Base-by-base conservation (phyloP, 164 flowering plant genomes). In the Malania oleifera region DNA sequence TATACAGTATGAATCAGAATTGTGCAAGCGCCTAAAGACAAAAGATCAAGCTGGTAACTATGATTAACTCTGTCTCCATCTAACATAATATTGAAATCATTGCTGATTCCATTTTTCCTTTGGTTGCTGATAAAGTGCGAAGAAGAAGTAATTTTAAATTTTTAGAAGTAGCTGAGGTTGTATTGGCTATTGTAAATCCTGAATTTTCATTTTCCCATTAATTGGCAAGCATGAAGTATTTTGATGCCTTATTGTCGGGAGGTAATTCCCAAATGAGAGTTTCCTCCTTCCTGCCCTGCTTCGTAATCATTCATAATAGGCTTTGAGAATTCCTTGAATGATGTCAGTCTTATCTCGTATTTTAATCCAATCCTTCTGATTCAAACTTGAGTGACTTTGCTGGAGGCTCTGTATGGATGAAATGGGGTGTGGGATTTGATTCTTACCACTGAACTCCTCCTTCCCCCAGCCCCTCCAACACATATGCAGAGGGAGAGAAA, bases 1-100 rank as follows among this genome's bases (percentile, higher is more conserved):
- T 19, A 63, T 77, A 67, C 92, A 86, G 70, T 93, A 86, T 67
- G 72, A 74, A 60, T 70, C 80, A 28, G 97, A 93, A 70, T 66
- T 93, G 50, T 78, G 89, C 80, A 84, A 69, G 52, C 90, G 99
- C 41, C 89, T 93, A 52, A 80, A 81, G 68, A 65, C 58, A 19
- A 77, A 69, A 75, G 86, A 82, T 43, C 88, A 81, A 62, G 54
- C 72, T 61, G 97, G 96, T 90, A 75, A 73, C 0, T 29, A n/a
- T n/a, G n/a, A n/a, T n/a, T n/a, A n/a, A 14, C 22, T 26, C 27
- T 27, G 31, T 22, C 9, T n/a, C 14, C 20, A 58, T 51, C 1
- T 2, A 3, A 52, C 7, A 15, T 24, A 8, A 31, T 31, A 31
- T 4, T 4, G 35, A 31, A 31, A 31, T 31, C 35, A 1, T 43